These are phyloP conservation scores for Solanum tarijense DNA, from an alignment of 257 asterid genomes.

Conservation along the genomic window DNA sequence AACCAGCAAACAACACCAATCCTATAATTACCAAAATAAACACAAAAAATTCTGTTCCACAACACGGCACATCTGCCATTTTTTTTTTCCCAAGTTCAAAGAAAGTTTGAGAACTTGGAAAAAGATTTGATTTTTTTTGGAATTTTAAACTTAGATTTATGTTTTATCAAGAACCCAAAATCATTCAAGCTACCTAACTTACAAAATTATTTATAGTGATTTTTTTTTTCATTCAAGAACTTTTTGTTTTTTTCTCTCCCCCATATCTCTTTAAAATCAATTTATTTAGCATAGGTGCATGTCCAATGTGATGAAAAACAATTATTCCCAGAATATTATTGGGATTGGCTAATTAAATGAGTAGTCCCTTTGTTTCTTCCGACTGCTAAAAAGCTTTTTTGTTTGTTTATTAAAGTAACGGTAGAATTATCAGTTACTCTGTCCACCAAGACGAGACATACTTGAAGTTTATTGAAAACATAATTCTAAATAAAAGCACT, in stretches of 20 bases:
- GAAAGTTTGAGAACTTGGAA: background rate
- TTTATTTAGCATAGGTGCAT: background rate
- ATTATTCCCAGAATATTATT: background rate
- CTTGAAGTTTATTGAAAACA: too few species aligned
- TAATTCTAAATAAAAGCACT: too few species aligned
- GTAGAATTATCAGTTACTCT: background rate
- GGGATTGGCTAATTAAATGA: background rate
- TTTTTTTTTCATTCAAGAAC: background rate
- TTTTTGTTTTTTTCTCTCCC: background rate
- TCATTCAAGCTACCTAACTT: background rate
- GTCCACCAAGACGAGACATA: fast-evolving
- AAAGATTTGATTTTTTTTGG: background rate
- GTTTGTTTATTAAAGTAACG: background rate
- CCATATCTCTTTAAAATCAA: background rate
- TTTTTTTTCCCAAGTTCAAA: background rate
- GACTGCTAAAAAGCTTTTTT: background rate
- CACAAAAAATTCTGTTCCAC: conserved; percentile 45
- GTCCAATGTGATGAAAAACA: background rate
- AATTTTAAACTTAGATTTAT: background rate
- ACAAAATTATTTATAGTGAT: background rate
- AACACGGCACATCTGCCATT: conserved; percentile 69
- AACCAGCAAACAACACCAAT: conserved; percentile 79
- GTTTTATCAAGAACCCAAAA: background rate
- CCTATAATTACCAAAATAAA: conserved; percentile 41
- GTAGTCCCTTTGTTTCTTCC: background rate